phyloP scores from a whole-genome alignment of 495 filamentous ascomycete genomes.

The Hypoxylon subgilvum region DNA sequence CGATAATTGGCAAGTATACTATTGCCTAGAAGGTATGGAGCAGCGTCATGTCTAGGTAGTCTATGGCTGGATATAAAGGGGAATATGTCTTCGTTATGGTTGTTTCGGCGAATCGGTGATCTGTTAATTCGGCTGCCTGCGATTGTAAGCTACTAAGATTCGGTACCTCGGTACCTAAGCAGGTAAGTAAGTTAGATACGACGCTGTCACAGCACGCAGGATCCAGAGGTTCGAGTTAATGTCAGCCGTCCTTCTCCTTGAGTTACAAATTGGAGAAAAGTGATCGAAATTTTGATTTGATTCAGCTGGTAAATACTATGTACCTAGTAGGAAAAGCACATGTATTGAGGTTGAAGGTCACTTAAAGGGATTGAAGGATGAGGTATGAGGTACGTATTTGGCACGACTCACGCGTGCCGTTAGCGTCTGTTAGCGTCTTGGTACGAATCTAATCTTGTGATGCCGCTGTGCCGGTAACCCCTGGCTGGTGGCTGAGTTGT shows the following conservation, averaged over 20 bases:
- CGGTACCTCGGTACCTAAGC: not conserved
- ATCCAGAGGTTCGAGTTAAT: not conserved
- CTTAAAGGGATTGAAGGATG: too few species aligned
- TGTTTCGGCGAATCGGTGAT: not conserved
- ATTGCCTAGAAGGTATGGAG: not conserved
- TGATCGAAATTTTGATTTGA: too few species aligned
- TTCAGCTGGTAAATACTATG: too few species aligned
- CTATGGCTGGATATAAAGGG: slow-evolving; percentile 2
- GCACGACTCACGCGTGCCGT: too few species aligned
- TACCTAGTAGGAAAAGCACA: not conserved
- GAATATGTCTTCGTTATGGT: too few species aligned
- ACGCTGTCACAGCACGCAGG: slow-evolving; percentile 5
- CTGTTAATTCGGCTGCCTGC: slow-evolving; percentile 12
- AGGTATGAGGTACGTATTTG: too few species aligned
- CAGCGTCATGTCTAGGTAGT: slow-evolving; percentile 15
- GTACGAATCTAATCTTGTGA: too few species aligned
- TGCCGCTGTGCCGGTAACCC: too few species aligned
- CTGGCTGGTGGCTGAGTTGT: too few species aligned
- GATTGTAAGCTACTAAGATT: too few species aligned
- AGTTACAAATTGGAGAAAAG: too few species aligned
- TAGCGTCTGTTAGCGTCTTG: too few species aligned
- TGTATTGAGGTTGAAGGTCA: not conserved
- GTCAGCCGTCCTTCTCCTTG: slow-evolving; percentile 4
- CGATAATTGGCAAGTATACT: slow-evolving; percentile 1
- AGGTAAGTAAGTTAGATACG: not conserved